Evolutionary conservation across 441 rosid species (phyloP).

Genomic region (Gossypium trilobum): DNA sequence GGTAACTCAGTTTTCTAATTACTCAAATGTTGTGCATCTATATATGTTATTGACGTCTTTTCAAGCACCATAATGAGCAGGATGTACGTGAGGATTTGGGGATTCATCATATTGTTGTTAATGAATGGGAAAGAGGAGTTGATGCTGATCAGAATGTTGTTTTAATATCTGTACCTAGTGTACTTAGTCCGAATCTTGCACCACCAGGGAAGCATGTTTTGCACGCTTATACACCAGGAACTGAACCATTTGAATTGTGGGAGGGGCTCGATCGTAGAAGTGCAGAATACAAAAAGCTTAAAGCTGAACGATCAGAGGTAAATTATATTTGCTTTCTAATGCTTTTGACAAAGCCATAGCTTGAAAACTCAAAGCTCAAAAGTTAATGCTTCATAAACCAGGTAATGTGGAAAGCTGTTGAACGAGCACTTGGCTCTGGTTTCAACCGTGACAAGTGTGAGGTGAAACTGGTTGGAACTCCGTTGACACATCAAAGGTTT

Average conservation of each 20-base stretch:
- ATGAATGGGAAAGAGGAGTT: slow-evolving; percentile 79
- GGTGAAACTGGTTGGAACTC: slow-evolving; percentile 82
- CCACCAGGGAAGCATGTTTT: slow-evolving; percentile 73
- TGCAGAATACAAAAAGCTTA: slow-evolving; percentile 58
- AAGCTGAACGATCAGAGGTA: slow-evolving; percentile 78
- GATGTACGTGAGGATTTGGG: slow-evolving; percentile 58
- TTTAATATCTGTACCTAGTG: slow-evolving; percentile 73
- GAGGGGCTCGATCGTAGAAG: slow-evolving; percentile 73
- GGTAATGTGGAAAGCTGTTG: slow-evolving; percentile 90
- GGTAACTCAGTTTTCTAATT: background rate
- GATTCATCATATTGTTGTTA: slow-evolving; percentile 82
- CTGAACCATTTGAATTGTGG: slow-evolving; percentile 77
- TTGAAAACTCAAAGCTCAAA: background rate
- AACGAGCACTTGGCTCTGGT: slow-evolving; percentile 64
- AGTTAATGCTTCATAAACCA: slow-evolving; percentile 13
- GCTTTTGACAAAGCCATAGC: background rate
- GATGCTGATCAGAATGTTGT: slow-evolving; percentile 95
- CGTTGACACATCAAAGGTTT: slow-evolving; percentile 71
- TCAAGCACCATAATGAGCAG: slow-evolving; percentile 21
- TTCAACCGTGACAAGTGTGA: slow-evolving; percentile 68
- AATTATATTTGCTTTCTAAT: background rate
- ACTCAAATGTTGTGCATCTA: background rate
- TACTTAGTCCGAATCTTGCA: slow-evolving; percentile 67
- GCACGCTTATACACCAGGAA: slow-evolving; percentile 81
- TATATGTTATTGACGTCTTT: background rate